These are phyloP conservation scores for Melanomma pulvis-pyrius DNA, from an alignment of 495 filamentous ascomycete species.

Conservation along the genomic window DNA sequence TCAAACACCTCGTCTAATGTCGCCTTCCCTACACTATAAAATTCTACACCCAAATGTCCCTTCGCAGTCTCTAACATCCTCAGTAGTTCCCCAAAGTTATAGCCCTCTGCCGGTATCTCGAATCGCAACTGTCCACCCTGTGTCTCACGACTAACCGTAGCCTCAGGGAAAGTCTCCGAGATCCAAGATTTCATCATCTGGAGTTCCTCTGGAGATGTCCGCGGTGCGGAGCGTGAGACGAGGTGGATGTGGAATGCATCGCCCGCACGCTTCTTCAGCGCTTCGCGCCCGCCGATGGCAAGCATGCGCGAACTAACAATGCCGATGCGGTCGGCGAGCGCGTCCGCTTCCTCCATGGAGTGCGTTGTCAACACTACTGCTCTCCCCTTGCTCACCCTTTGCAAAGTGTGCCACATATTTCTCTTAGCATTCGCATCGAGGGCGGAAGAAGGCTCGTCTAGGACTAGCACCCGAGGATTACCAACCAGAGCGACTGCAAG, in stretches of 20 bases:
- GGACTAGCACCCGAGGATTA: constrained; percentile 53
- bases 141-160: constrained; percentile 11
- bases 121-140: constrained; percentile 26
- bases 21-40: constrained; percentile 25
- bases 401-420: constrained; percentile 53
- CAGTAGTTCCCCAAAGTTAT: constrained; percentile 53
- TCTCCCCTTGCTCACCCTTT: constrained; percentile 12
- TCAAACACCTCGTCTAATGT: constrained; percentile 34
- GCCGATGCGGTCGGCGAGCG: constrained; percentile 31
- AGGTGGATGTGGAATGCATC: constrained; percentile 35
- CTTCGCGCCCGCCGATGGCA: constrained; percentile 51
- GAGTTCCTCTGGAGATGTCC: constrained; percentile 6
- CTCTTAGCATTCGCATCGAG: constrained; percentile 57
- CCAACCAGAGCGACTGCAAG: constrained; percentile 57
- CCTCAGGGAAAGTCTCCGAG: not conserved
- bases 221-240: constrained; percentile 15
- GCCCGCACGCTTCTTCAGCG: constrained; percentile 49
- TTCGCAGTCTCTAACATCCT: constrained; percentile 34
- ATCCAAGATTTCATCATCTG: constrained; percentile 16
- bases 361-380: constrained; percentile 56
- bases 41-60: constrained; percentile 24
- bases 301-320: constrained; percentile 34
- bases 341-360: constrained; percentile 40
- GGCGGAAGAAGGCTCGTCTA: constrained; percentile 55
- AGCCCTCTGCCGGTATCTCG: constrained; percentile 3